Evolutionary conservation across 805 yeast genomes (phyloP), one percentile per base, ranked within the genome.

Genomic region (Clavispora vitiphila): DNA sequence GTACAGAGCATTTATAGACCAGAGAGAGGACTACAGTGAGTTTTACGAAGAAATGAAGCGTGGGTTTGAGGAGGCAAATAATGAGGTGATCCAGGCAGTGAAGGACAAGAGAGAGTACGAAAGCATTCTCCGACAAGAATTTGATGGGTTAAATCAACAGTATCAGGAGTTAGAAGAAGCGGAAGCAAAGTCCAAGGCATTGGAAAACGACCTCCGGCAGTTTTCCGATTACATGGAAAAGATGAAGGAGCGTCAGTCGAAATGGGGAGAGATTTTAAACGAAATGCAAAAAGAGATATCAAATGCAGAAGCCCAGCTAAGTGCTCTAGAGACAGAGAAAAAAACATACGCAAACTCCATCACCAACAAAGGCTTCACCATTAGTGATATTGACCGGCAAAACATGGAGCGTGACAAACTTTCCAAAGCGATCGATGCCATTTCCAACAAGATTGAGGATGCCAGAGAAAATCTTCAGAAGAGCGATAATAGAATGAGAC

Each of bases 211-310:
- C 59, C 69, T 83, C 34, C 65, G 67, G 34, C 83, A 84, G 59
- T 84, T 86, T 54, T 74, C 77, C 51, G 82, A 80, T n/a, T 86
- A 83, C 55, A 79, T 85, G 40, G 78, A 78, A 34, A 71, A 78
- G 7, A 81, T 85, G 77, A 77, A 80, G 50, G 66, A 67, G n/a
- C 71, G 86, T 46, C 82, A 80, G 49, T 50, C 58, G 11, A 81
- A 79, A 56, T 85, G 96, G 93, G 69, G 74, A 2, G 61, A 54
- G 14, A 75, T 78, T 34, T 57, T 87, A 37, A 66, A 71, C n/a
- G 78, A 78, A 48, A 74, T 85, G 44, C 67, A 71, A 24, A 60
- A 58, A 6, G 93, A 86, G 53, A 72, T 81, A 34, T 61, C 54
- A 2, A 57, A 60, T 29, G 65, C 77, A 44, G 69, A 67, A 39